Conservation (phyloP, 169 alveolate genomes). For the Cryptosporidium xiaoi region DNA sequence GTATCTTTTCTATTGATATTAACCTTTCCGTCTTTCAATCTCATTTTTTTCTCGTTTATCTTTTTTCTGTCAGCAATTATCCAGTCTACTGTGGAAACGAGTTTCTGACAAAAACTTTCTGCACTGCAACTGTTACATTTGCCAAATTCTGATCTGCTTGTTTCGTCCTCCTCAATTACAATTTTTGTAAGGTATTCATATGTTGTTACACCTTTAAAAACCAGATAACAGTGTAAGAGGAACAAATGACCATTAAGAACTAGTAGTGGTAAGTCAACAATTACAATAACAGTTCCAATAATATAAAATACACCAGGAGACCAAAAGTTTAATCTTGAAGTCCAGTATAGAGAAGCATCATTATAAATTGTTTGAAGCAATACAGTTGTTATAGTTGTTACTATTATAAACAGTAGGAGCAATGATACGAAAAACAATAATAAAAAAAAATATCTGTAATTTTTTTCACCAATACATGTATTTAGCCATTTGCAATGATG, state of each 20-base stretch:
- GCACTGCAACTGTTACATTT: slow-evolving; percentile 24
- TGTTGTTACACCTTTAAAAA: slow-evolving; percentile 78
- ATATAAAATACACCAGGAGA: slow-evolving; percentile 57
- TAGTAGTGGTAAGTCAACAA: slow-evolving; percentile 63
- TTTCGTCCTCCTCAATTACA: slow-evolving; percentile 40
- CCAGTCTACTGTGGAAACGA: slow-evolving; percentile 70
- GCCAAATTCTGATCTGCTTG: background rate
- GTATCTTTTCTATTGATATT: background rate
- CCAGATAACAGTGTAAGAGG: slow-evolving; percentile 76
- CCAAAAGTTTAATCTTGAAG: slow-evolving; percentile 55
- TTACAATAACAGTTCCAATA: slow-evolving; percentile 30
- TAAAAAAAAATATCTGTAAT: slow-evolving; percentile 79
- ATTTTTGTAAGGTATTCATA: slow-evolving; percentile 76
- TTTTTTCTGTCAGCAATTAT: slow-evolving; percentile 68
- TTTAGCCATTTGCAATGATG: slow-evolving; percentile 92
- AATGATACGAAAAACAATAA: slow-evolving; percentile 54
- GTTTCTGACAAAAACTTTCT: slow-evolving; percentile 20
- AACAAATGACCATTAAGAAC: slow-evolving; percentile 57
- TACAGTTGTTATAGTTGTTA: slow-evolving; percentile 35
- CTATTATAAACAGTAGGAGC: slow-evolving; percentile 11
- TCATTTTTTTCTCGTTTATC: slow-evolving; percentile 19
- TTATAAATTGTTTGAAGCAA: slow-evolving; percentile 37
- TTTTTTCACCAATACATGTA: slow-evolving; percentile 88
- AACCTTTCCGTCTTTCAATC: slow-evolving; percentile 21
- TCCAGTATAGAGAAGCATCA: slow-evolving; percentile 26